Evolutionary conservation across 2,329 filamentous ascomycete genomes (phyloP).

Genomic region (Sclerotinia minor): DNA sequence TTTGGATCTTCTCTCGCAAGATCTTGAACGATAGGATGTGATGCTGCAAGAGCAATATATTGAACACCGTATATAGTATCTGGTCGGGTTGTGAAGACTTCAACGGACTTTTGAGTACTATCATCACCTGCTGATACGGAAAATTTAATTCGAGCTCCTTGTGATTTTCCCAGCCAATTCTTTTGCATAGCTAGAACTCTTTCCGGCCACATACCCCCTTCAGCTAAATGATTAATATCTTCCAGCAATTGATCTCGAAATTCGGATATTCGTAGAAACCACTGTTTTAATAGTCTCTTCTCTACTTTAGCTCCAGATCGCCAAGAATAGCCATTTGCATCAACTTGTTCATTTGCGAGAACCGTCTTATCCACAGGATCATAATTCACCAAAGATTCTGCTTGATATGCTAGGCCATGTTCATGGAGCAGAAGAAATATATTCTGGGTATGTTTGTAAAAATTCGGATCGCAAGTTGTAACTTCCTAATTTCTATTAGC

Average conservation of each 20-base stretch:
- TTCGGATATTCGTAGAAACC: slow-evolving; percentile 83
- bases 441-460: slow-evolving; percentile 87
- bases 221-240: slow-evolving; percentile 66
- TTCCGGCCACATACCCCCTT: slow-evolving; percentile 73
- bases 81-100: slow-evolving; percentile 81
- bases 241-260: slow-evolving; percentile 72
- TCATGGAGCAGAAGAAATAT: slow-evolving; percentile 78
- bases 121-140: slow-evolving; percentile 48
- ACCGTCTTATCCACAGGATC: slow-evolving; percentile 89
- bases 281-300: slow-evolving; percentile 77
- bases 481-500: slow-evolving; percentile 62
- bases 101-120: slow-evolving; percentile 46
- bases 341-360: slow-evolving; percentile 91
- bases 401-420: slow-evolving; percentile 77
- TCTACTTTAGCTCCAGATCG: slow-evolving; percentile 82
- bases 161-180: slow-evolving; percentile 84
- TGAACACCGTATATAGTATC: slow-evolving; percentile 88
- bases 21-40: slow-evolving; percentile 66
- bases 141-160: slow-evolving; percentile 72
- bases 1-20: slow-evolving; percentile 60
- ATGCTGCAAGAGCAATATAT: slow-evolving; percentile 75
- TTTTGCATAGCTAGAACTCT: slow-evolving; percentile 79
- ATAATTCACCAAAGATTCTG: slow-evolving; percentile 83
- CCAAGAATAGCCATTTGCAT: slow-evolving; percentile 82
- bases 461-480: slow-evolving; percentile 78